Base-by-base conservation (phyloP, 768 basidiomycete species). In the Xanthoconium stramineum region DNA sequence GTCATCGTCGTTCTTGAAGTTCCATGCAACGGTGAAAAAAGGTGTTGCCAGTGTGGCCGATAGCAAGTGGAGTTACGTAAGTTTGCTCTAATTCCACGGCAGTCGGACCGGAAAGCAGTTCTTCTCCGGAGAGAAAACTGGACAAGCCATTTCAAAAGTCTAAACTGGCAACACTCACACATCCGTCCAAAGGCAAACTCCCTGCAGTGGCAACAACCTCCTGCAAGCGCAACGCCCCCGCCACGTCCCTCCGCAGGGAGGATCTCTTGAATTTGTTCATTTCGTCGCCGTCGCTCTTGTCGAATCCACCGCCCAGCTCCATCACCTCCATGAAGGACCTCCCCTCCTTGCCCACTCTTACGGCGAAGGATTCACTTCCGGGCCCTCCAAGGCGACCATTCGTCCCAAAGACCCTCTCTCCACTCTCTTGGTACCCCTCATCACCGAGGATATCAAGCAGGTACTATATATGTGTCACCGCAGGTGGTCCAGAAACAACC, bases 11-110 rank as follows among this genome's bases (percentile, higher is more conserved):
- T 40, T 32, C 37, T 56, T 24, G 50, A 47, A 12, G 35, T 55
- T 38, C 42, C 58, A 35, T 13, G 35, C 47, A 8, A 35, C 33
- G 59, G 42, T 44, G 62, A 64, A 69, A 72, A 72, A 67, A 61
- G 54, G 52, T 38, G 58, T 59, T 33, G 45, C 33, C 11, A 6
- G 33, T 52, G 46, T 68, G 66, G 53, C 64, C 51, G 56, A 61
- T 65, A n/a, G 58, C 47, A 52, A 57, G 52, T 55, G 55, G 49
- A 11, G 55, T 65, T 64, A 68, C 62, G 65, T 68, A 24, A n/a
- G n/a, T n/a, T n/a, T n/a, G n/a, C n/a, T 71, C 57, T 71, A 72
- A 50, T 71, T 64, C 56, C 70, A 71, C 51, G 72, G 73, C 52
- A 68, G 47, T 5, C 69, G 65, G 47, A 65, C 66, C 11, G 70